Evolutionary conservation across 1,284 basidiomycete genomes (phyloP).

Genomic region (Ustilago bromivora): DNA sequence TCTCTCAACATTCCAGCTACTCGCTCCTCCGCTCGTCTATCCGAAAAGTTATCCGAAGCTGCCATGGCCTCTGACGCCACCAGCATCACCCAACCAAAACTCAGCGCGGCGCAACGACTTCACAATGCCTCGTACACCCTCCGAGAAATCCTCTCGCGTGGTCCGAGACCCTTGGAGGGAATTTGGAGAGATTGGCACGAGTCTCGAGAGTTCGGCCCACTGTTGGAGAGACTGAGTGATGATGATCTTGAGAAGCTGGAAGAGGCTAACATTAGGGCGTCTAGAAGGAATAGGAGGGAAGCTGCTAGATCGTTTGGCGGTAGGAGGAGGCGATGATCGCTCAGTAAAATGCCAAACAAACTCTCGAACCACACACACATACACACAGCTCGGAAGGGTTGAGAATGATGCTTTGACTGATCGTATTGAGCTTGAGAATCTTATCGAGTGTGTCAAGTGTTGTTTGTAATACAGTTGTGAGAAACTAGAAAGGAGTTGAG

Average conservation of each 20-base stretch:
- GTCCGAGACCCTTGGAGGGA: slow-evolving; percentile 84
- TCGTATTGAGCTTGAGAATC: background rate
- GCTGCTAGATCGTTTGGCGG: slow-evolving; percentile 38
- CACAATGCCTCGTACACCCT: slow-evolving; percentile 49
- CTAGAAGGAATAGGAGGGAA: slow-evolving; percentile 58
- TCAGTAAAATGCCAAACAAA: background rate
- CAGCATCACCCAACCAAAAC: slow-evolving; percentile 5
- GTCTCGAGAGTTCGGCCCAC: slow-evolving; percentile 89
- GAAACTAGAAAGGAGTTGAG: background rate
- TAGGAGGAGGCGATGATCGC: slow-evolving; percentile 19
- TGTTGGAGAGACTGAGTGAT: slow-evolving; percentile 83
- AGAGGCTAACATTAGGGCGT: slow-evolving; percentile 56
- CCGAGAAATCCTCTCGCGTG: slow-evolving; percentile 69
- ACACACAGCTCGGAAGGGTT: background rate
- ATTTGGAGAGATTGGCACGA: slow-evolving; percentile 97
- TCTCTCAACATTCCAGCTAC: slow-evolving; percentile 13
- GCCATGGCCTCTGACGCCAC: background rate
- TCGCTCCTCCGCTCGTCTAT: slow-evolving; percentile 39
- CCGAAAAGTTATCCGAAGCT: slow-evolving; percentile 21
- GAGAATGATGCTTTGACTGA: background rate
- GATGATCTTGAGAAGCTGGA: slow-evolving; percentile 84
- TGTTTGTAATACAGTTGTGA: slow-evolving; percentile 16
- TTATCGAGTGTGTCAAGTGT: background rate
- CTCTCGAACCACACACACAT: too few relatives aligned
- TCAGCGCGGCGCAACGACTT: slow-evolving; percentile 34